A percentile compares a stretch with the other conserved stretches of the same genome.
These are phyloP conservation scores for Thalassiosira mediterranea DNA, from an alignment of 352 stramenopile species.

Conservation along the genomic window DNA sequence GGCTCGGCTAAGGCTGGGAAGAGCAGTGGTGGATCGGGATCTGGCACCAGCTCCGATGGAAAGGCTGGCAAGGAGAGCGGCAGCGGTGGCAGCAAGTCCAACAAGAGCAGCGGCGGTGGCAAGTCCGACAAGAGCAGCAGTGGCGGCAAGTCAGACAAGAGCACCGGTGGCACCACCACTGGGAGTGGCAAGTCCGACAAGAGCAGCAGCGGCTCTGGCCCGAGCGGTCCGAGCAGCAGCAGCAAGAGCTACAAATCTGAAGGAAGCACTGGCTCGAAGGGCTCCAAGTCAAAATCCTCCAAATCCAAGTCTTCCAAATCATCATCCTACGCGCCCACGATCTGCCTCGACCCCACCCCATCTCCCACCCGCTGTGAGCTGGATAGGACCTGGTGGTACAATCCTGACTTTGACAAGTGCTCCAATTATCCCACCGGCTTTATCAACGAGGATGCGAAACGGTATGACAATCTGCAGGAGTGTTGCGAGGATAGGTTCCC, in stretches of 20 bases:
- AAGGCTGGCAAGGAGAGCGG: background rate
- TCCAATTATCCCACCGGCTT: slow-evolving; percentile 4
- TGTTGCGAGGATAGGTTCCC: background rate
- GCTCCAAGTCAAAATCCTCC: background rate
- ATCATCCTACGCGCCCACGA: background rate
- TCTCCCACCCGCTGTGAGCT: background rate
- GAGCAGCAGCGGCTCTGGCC: background rate
- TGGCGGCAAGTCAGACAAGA: too few species aligned
- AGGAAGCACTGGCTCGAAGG: background rate
- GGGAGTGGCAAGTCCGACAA: background rate
- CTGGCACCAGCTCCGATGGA: background rate
- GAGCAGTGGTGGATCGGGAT: background rate
- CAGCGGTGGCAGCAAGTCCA: background rate
- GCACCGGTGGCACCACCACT: too few species aligned
- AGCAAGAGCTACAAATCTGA: background rate
- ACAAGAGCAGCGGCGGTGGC: background rate
- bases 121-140: background rate
- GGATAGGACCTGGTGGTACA: background rate
- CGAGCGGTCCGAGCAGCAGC: background rate
- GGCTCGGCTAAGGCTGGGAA: background rate
- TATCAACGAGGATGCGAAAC: background rate
- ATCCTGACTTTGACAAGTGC: background rate
- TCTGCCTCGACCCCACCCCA: background rate
- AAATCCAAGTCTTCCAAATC: background rate
- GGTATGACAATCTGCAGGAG: background rate